Percentiles rank a stretch among this genome's conserved stretches.
Evolutionary conservation across 2,329 filamentous ascomycete genomes (phyloP).

Genomic region (Cercospora sp.): DNA sequence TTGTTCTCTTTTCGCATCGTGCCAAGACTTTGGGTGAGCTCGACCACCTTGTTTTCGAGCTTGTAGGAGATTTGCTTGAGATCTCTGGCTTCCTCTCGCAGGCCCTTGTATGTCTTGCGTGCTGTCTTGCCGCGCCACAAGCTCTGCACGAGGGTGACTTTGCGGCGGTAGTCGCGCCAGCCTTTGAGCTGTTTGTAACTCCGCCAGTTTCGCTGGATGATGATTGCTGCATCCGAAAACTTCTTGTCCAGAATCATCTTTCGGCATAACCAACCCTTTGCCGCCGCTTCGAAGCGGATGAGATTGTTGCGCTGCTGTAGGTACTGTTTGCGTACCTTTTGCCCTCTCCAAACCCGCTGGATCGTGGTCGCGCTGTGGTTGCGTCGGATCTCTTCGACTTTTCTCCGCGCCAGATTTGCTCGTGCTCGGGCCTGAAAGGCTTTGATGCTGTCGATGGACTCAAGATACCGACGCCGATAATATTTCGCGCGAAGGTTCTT

Average conservation of each 20-base stretch:
- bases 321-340: conserved; percentile 83
- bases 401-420: conserved; percentile 74
- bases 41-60: conserved; percentile 98
- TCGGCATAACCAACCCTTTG: conserved; percentile 88
- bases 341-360: conserved; percentile 90
- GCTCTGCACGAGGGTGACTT: conserved; percentile 86
- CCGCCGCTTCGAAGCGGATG: conserved; percentile 82
- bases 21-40: conserved; percentile 90
- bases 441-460: conserved; percentile 79
- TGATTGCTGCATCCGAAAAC: conserved; percentile 83
- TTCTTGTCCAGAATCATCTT: conserved; percentile 93
- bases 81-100: conserved; percentile 94
- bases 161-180: conserved; percentile 87
- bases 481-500: conserved; percentile 97
- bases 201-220: conserved; percentile 90
- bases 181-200: conserved; percentile 72
- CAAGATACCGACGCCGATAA: conserved; percentile 87
- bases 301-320: conserved; percentile 76
- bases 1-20: conserved; percentile 96
- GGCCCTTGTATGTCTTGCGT: conserved; percentile 79
- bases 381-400: conserved; percentile 76
- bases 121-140: conserved; percentile 86
- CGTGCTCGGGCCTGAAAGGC: conserved; percentile 75
- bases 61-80: conserved; percentile 99
- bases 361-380: conserved; percentile 90